Conservation (phyloP, 208 protist genomes). For the Strigomonas culicis region DNA sequence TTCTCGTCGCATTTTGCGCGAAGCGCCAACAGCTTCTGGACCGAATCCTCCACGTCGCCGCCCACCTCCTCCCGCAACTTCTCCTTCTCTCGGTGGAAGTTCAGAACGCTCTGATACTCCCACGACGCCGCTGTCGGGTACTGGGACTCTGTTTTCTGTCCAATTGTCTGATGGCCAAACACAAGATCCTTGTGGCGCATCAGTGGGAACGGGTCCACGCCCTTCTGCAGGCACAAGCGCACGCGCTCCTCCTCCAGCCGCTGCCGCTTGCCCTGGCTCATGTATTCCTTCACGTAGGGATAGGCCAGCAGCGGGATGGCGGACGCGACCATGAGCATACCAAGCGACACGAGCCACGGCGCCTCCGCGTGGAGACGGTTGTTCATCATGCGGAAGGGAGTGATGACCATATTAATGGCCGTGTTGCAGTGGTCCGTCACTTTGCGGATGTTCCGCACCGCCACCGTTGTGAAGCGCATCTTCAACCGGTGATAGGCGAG, state of each 20-base stretch:
- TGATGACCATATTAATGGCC: slow-evolving; percentile 26
- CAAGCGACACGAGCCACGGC: slow-evolving; percentile 67
- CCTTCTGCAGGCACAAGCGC: slow-evolving; percentile 87
- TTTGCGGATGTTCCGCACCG: slow-evolving; percentile 48
- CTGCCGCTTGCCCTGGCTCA: slow-evolving; percentile 40
- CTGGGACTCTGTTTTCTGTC: slow-evolving; percentile 33
- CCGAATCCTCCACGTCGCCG: slow-evolving; percentile 57
- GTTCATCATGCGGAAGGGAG: slow-evolving; percentile 37
- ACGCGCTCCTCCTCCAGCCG: slow-evolving; percentile 80
- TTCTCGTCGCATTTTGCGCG: slow-evolving; percentile 26
- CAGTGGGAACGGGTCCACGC: slow-evolving; percentile 88
- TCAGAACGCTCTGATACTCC: slow-evolving; percentile 51
- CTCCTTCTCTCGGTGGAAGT: slow-evolving; percentile 71
- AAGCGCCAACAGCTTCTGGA: slow-evolving; percentile 60
- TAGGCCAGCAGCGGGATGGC: slow-evolving; percentile 56
- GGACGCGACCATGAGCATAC: slow-evolving; percentile 37
- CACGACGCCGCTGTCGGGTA: slow-evolving; percentile 38
- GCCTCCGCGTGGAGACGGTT: slow-evolving; percentile 57
- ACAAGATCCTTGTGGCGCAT: slow-evolving; percentile 82
- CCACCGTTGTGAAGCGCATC: slow-evolving; percentile 55
- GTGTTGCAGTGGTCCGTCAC: slow-evolving; percentile 69
- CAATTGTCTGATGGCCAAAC: slow-evolving; percentile 58
- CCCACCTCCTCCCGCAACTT: slow-evolving; percentile 63
- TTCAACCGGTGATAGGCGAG: slow-evolving; percentile 74
- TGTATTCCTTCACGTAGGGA: slow-evolving; percentile 58